A percentile compares a stretch with the other conserved stretches of the same genome.
Conservation (phyloP, 371 early-diverging fungal genomes). For the Saksenaea oblongispora region DNA sequence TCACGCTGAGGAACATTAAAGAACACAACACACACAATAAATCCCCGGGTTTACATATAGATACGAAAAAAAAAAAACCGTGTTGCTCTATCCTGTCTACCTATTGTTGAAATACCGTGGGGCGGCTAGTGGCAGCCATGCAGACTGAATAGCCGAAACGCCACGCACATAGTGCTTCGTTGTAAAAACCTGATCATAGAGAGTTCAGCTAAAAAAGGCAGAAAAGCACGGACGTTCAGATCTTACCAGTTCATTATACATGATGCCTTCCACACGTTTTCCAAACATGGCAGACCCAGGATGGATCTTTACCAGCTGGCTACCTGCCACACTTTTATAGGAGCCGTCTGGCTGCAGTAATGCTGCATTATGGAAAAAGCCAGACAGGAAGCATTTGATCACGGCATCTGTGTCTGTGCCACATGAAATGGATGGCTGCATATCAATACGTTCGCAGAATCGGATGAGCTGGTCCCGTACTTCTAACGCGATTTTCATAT, state of each 20-base stretch:
- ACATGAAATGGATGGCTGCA: conserved; percentile 65
- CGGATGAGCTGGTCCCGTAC: conserved; percentile 84
- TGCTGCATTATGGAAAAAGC: conserved; percentile 90
- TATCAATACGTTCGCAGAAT: conserved; percentile 70
- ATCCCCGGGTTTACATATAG: not conserved
- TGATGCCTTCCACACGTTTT: conserved; percentile 73
- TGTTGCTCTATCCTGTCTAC: not conserved
- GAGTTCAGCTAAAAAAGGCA: not conserved
- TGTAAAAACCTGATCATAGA: conserved; percentile 69
- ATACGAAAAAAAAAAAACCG: not conserved
- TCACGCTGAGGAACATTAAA: conserved; percentile 54
- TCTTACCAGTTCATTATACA: conserved; percentile 90
- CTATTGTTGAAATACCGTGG: conserved; percentile 73
- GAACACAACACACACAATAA: not conserved
- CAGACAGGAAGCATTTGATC: conserved; percentile 84
- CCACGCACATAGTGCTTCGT: conserved; percentile 86
- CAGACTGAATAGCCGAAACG: conserved; percentile 79
- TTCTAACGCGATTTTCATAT: conserved; percentile 85
- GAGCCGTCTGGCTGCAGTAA: conserved; percentile 87
- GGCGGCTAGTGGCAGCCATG: conserved; percentile 83
- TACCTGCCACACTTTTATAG: conserved; percentile 78
- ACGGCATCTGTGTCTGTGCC: conserved; percentile 74
- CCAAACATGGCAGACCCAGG: conserved; percentile 86
- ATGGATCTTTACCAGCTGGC: conserved; percentile 81
- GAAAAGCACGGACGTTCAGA: not conserved